Percentiles rank a stretch among this genome's conserved stretches.
phyloP scores from a whole-genome alignment of 139 green algal genomes.

The Chlamydomonas sp. region DNA sequence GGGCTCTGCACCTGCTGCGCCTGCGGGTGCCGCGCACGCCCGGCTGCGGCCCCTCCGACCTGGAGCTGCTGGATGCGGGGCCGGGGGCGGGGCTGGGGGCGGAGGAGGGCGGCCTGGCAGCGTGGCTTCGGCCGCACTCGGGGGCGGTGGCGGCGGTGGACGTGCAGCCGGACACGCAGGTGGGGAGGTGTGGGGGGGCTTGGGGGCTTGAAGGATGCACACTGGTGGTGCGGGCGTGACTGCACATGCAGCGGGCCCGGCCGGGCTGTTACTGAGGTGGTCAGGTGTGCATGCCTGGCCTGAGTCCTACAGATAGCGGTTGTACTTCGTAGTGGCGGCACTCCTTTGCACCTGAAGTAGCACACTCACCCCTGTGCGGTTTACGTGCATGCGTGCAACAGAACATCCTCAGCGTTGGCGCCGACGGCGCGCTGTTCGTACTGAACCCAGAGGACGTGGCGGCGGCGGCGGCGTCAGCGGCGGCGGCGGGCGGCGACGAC shows the following conservation, averaged over 20 bases:
- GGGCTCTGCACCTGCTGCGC: slow-evolving; percentile 28
- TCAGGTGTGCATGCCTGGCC: too few species aligned
- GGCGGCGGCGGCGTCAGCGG: not conserved
- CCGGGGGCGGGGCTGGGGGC: too few species aligned
- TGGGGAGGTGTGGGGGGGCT: not conserved
- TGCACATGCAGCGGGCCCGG: too few species aligned
- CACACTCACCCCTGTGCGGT: too few species aligned
- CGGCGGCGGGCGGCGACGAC: not conserved
- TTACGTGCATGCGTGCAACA: not conserved
- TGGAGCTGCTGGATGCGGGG: slow-evolving; percentile 25
- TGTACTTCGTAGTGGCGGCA: not conserved
- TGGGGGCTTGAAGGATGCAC: not conserved
- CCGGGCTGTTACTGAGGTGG: too few species aligned
- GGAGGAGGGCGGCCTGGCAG: not conserved
- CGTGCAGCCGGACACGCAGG: slow-evolving; percentile 36
- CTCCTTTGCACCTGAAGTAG: not conserved
- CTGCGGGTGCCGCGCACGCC: slow-evolving; percentile 39
- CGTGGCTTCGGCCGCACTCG: slow-evolving; percentile 31
- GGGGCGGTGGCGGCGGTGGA: slow-evolving; percentile 34
- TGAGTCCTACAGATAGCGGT: too few species aligned
- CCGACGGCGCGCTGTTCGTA: slow-evolving; percentile 39
- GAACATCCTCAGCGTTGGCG: slow-evolving; percentile 40
- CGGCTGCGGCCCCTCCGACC: slow-evolving; percentile 8
- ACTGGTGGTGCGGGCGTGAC: too few species aligned
- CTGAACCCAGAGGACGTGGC: slow-evolving; percentile 26